Base-by-base conservation (phyloP, 2,329 filamentous ascomycete species). In the Ophiocordyceps camponoti-floridani region DNA sequence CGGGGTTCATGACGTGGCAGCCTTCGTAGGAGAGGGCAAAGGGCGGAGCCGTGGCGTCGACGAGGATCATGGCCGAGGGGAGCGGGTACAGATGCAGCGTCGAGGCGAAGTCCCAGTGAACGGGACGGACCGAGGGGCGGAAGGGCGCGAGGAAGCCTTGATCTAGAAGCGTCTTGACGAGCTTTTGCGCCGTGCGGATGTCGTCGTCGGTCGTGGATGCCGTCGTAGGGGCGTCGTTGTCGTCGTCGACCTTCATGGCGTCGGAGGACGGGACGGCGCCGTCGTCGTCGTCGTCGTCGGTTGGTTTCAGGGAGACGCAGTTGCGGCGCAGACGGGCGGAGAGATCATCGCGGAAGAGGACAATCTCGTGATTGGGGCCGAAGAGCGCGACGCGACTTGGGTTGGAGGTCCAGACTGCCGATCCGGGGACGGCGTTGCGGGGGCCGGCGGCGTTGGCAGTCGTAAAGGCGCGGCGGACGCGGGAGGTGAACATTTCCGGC, bases 1-100 rank as follows among this genome's bases (percentile, higher is more conserved):
- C 86, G 0, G 91, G 88, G 58, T 98, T 98, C 74, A 98, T 80
- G 31, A 95, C 88, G 64, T 91, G 84, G 56, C 91, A 96, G 0
- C 88, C 89, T 61, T 94, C 89, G 56, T 96, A 96, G 13, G 84
- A 94, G 50, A 95, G 68, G 45, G 82, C 82, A 56, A 94, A 98
- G 0, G 86, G 73, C 13, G 84, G 79, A 10, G 82, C 79, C 40
- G 88, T 84, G 0, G 82, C 69, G 62, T 98, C 91, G 2, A 86
- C 80, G 4, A 98, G 64, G 14, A 93, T 75, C 55, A 96, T 67
- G 1, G 84, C 78, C 18, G 84, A 89, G 2, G 91, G 91, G 27
- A 96, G 63, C 9, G 89, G 91, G 59, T 95, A 96, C 19, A 98
- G 65, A 45, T 85, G 81, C 50, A 96, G 62, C 3, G 82, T 67